Percentiles rank a stretch among this genome's conserved stretches.
Conservation (phyloP, 1,284 basidiomycete species). For the Ustilago vetiveriae region DNA sequence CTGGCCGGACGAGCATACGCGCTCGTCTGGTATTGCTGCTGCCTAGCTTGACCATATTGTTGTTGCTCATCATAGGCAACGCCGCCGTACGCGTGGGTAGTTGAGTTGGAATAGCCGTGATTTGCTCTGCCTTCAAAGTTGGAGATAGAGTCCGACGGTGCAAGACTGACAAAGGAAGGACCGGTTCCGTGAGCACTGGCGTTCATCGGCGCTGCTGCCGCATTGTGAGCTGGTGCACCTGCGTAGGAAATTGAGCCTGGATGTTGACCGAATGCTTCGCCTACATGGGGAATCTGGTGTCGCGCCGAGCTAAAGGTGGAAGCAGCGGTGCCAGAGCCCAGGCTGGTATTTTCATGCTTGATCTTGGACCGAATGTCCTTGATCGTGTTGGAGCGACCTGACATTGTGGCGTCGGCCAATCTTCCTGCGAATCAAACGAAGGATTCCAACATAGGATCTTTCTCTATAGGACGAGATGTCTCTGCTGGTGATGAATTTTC, state of each 20-base stretch:
- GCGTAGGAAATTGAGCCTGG: conserved; percentile 26
- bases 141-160: conserved; percentile 49
- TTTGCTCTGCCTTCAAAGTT: conserved; percentile 36
- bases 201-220: neutral
- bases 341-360: conserved; percentile 61
- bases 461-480: no score
- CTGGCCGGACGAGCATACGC: conserved; percentile 18
- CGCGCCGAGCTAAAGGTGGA: conserved; percentile 35
- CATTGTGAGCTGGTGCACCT: conserved; percentile 4
- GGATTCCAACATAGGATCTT: neutral
- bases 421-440: neutral
- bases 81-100: conserved; percentile 4
- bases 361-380: conserved; percentile 63
- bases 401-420: conserved; percentile 17
- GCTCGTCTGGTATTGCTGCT: conserved; percentile 1
- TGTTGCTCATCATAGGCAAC: neutral
- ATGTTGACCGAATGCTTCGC: conserved; percentile 41
- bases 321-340: conserved; percentile 57
- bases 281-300: conserved; percentile 28
- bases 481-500: no score
- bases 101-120: conserved; percentile 17
- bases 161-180: conserved; percentile 42
- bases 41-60: neutral
- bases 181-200: conserved; percentile 25
- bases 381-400: conserved; percentile 34